Evolutionary conservation across 2,329 filamentous ascomycete species (phyloP), one percentile per base, ranked within the genome.

Genomic region (Colletotrichum endophyticum): DNA sequence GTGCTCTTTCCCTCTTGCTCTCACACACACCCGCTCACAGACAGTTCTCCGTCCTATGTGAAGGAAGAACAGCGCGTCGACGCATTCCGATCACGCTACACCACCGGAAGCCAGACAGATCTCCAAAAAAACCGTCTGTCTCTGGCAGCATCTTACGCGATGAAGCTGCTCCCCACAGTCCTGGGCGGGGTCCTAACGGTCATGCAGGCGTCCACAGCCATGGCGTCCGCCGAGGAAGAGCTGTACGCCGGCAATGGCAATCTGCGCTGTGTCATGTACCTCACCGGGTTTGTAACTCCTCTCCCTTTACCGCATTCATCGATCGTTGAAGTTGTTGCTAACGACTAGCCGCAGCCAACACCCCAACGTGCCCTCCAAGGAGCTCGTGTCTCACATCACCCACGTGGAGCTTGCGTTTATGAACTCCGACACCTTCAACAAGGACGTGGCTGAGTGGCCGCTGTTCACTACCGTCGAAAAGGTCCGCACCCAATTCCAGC

Each of bases 381-480:
- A 84, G 4, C 82, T 87, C 59, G 83, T 88, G 1, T 70, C 81
- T 27, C 81, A 86, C 22, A 85, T 92, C n/a, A 91, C 90, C 0
- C 91, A 92, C 79, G 88, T 92, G 13, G 86, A 88, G 13, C 82
- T 93, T 22, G 91, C 91, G 2, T 93, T 93, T 77, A 89, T 92
- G 87, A 84, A 82, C 16, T 89, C 91, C 0, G 84, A 86, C 13
- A 78, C 83, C 22, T 92, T 93, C 84, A 91, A 91, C 76, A 81
- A 84, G 6, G 84, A 84, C 3, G 61, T 83, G 13, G 72, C 80
- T 4, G 81, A 83, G 6, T 92, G 89, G 84, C 88, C 89, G 1
- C 82, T 93, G 8, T 92, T 92, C 79, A 90, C 88, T 5, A 87
- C 86, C 3, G 86, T 93, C 3, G 80, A 82, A 5, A 81, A 86